These are phyloP conservation scores for Hanseniaspora thailandica DNA, from an alignment of 805 yeast species.

Conservation along the genomic window DNA sequence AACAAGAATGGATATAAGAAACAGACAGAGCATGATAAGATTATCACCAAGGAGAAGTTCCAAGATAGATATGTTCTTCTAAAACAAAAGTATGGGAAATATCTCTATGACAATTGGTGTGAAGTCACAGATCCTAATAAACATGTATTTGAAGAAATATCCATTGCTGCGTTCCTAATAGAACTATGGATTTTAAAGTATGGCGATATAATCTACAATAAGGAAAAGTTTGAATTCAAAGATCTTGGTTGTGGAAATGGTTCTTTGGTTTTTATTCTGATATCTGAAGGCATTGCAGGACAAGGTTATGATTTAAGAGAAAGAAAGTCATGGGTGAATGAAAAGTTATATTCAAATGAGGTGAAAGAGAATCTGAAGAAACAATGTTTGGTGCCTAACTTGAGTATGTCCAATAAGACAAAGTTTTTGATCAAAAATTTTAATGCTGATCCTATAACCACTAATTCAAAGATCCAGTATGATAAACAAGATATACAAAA, in stretches of 20 bases:
- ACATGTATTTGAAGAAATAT: slow-evolving; percentile 92
- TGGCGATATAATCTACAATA: slow-evolving; percentile 14
- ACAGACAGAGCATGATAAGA: slow-evolving; percentile 76
- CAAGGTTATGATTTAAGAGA: slow-evolving; percentile 81
- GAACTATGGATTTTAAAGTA: slow-evolving; percentile 56
- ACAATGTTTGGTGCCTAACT: slow-evolving; percentile 72
- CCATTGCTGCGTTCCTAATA: slow-evolving; percentile 86
- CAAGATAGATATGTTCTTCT: slow-evolving; percentile 70
- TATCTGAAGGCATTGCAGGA: slow-evolving; percentile 71
- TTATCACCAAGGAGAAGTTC: slow-evolving; percentile 70
- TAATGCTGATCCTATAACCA: slow-evolving; percentile 12
- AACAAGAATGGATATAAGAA: slow-evolving; percentile 75
- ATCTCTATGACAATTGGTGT: slow-evolving; percentile 71
- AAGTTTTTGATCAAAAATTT: not conserved
- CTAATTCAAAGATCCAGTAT: slow-evolving; percentile 14
- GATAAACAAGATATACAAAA: not conserved
- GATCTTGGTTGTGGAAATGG: slow-evolving; percentile 97
- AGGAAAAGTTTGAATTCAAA: slow-evolving; percentile 50
- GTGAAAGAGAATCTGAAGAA: slow-evolving; percentile 51
- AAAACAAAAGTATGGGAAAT: slow-evolving; percentile 70
- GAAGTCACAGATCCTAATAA: slow-evolving; percentile 90
- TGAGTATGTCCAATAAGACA: slow-evolving; percentile 44
- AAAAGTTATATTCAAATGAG: slow-evolving; percentile 45
- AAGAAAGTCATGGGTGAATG: slow-evolving; percentile 66
- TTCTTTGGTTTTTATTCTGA: slow-evolving; percentile 59